Evolutionary conservation across 768 basidiomycete genomes (phyloP), one percentile per base, ranked within the genome.

Genomic region (Filobasidium wieringae): DNA sequence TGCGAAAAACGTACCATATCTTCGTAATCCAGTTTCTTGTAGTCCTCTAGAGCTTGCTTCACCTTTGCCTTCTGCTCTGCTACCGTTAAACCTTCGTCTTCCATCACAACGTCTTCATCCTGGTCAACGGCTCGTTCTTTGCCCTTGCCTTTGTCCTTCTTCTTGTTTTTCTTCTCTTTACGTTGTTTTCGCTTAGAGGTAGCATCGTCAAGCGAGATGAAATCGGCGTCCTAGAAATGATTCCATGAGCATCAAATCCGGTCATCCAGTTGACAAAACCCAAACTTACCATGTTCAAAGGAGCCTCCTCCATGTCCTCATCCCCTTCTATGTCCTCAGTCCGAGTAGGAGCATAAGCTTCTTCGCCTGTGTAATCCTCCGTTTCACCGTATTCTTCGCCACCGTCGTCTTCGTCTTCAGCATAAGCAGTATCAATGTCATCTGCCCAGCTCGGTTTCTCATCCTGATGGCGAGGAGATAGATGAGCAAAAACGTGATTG

Each of bases 21-120:
- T 72, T 96, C 96, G 77, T 96, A 93, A 60, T 96, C 93, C 17
- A 97, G 78, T 33, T 79, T 84, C 70, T 91, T 85, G 39, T 97
- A 78, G 71, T 90, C 87, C 60, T 90, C 86, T 86, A 96, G 86
- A 66, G 92, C 88, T 67, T 88, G 79, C 54, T 92, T 82, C 58
- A 91, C 72, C 66, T 85, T 85, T 51, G 79, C 77, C 73, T 90
- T 89, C 53, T 87, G 80, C 81, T 87, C 88, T 67, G 87, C 87
- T 68, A 92, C 87, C n/a, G 87, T 88, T 1, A 69, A 31, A 36
- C 59, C 68, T 17, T 47, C 53, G 32, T 57, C 62, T 0, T 37
- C 58, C n/a, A 53, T 50, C 19, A 51, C 51, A 7, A 26, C 30
- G 24, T 49, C 62, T 64, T 84, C 83, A 84, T 86, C 68, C 33